Base-by-base conservation (phyloP, 108 stramenopile genomes). In the Cyclotella atomus region DNA sequence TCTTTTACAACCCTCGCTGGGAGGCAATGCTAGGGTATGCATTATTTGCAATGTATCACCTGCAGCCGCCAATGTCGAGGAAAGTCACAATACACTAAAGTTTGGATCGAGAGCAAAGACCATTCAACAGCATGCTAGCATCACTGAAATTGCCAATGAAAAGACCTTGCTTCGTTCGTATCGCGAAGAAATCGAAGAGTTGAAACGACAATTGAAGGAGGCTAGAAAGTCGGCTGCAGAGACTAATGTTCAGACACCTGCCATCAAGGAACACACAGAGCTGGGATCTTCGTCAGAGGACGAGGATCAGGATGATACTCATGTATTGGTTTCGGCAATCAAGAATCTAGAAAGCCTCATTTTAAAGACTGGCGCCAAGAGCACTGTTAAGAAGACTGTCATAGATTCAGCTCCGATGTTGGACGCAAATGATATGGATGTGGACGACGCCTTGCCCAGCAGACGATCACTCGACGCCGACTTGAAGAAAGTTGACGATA, bases 51-150 rank as follows among this genome's bases (percentile, higher is more conserved):
- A 89, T 61, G 86, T 93, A 19, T 91, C 90, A 12, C 96, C 96
- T 2, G 57, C 75, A 9, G 46, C 68, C 20, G 78, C 76, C 2
- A 88, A 97, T 71, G 35, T 92, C 29, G 90, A 91, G 79, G 97
- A 98, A 67, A 90, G 91, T 34, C 93, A 96, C 84, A 91, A 91
- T 49, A 98, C 97, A 4, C 81, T 97, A 47, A 95, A 97, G 63
- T 98, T 98, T 73, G 97, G 91, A 6, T 84, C 82, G 46, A 87
- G 96, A 17, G 97, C 97, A 49, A 97, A 96, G 73, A 81, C 70
- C 36, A 94, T 98, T 73, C 82, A 90, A 52, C 96, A 98, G 73
- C 87, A 92, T 59, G 95, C 91, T 10, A 74, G 73, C 7, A 80
- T 95, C 20, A 88, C 86, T 30, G 88, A 88, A 64, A 78, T 85